A percentile compares a stretch with the other conserved stretches of the same genome.
These are phyloP conservation scores for Tieghemostelium lacteum DNA, from an alignment of 78 protist species.

Conservation along the genomic window DNA sequence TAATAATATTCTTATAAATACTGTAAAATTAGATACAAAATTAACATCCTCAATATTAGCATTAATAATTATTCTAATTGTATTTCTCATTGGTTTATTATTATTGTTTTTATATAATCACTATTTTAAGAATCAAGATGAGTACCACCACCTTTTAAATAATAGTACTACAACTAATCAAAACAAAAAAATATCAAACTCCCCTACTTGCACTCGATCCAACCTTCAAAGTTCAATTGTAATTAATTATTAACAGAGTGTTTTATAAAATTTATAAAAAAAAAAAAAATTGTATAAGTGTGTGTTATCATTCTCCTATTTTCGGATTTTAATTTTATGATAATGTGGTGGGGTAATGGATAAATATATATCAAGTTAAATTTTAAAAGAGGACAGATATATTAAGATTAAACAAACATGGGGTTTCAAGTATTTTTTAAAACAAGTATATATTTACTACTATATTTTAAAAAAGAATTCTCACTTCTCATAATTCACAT, in stretches of 20 bases:
- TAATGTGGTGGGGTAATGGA: background rate
- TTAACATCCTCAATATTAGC: slow-evolving; percentile 9
- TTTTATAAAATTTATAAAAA: no score
- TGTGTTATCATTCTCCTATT: background rate
- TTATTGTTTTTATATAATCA: slow-evolving; percentile 5
- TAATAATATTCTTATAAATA: background rate
- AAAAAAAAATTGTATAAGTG: no score
- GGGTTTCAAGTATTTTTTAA: no score
- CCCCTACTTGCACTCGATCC: background rate
- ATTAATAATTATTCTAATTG: background rate
- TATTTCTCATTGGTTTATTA: slow-evolving; percentile 4
- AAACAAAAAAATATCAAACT: background rate
- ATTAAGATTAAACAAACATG: no score
- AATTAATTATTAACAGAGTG: background rate
- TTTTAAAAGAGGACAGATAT: no score
- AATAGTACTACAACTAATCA: background rate
- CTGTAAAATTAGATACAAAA: slow-evolving; percentile 3
- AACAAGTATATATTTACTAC: background rate
- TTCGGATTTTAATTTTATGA: background rate
- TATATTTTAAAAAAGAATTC: background rate
- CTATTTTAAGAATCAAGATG: background rate
- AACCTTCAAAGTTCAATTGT: background rate
- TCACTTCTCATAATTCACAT: background rate
- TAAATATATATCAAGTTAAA: no score
- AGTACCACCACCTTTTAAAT: background rate